Base-by-base conservation (phyloP, 306 rosid species). In the Malus fusca region DNA sequence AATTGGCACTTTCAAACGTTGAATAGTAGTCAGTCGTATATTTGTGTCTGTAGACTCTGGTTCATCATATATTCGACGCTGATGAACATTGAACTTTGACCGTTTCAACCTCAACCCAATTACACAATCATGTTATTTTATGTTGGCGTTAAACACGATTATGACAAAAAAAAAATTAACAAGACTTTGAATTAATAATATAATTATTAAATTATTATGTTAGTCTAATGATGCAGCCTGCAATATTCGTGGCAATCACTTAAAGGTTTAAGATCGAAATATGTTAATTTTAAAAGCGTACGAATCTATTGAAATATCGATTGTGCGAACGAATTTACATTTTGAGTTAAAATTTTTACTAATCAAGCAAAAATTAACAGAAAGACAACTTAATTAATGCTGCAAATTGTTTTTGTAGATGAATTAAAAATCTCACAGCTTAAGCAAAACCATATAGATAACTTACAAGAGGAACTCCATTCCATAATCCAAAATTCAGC, bases 61-160 rank as follows among this genome's bases (percentile, higher is more conserved):
- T 53, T 55, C 78, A 23, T 64, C 19, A 10, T 48, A 5, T 14
- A 37, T 58, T 79, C 78, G 35, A 21, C 66, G 67, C 77, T 19
- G 22, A 76, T 66, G 74, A 65, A 56, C 28, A 44, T 59, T 58
- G 78, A 76, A 77, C 75, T 18, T 48, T 31, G 75, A 81, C 70
- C 14, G 1, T 33, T 66, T 72, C 78, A 33, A 66, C n/a, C 17
- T 28, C n/a, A 69, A 51, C 53, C 26, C 67, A 56, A 15, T 3
- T 1, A 5, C 22, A n/a, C 53, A 0, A 15, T 71, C 48, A 14
- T 42, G 2, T 14, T n/a, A 15, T 53, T 59, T n/a, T 21, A 37
- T 13, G 9, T 6, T 52, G 23, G 40, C 23, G 48, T 26, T 46
- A 68, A 42, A 42, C 72, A 23, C 11, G 72, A 68, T 68, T 68